A percentile compares a stretch with the other conserved stretches of the same genome.
Evolutionary conservation across 2,329 filamentous ascomycete species (phyloP).

Genomic region (Botryotinia calthae): DNA sequence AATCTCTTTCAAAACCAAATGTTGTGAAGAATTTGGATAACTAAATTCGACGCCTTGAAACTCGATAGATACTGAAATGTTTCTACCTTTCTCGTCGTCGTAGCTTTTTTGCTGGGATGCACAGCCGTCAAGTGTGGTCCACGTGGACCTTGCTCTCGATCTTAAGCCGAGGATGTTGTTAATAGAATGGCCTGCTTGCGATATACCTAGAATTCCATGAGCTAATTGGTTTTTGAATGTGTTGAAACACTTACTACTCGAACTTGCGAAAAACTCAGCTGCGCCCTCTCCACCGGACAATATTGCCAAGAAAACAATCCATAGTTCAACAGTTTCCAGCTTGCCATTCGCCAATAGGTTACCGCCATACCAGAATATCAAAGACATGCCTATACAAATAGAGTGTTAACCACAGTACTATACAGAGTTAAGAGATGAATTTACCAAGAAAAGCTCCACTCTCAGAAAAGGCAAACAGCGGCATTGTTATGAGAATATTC

Average conservation of each 20-base stretch:
- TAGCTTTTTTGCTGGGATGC: background rate
- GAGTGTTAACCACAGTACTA: background rate
- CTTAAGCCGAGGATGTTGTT: background rate
- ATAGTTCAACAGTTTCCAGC: conserved; percentile 79
- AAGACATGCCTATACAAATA: conserved; percentile 57
- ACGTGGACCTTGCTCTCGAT: background rate
- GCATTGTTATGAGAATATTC: conserved; percentile 32
- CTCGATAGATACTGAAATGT: background rate
- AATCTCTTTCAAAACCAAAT: conserved; percentile 57
- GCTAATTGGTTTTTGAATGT: conserved; percentile 45
- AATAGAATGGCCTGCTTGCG: background rate
- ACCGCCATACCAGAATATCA: conserved; percentile 88
- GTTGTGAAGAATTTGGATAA: background rate
- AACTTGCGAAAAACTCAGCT: conserved; percentile 80
- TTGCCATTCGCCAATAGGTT: conserved; percentile 68
- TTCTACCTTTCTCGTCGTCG: background rate
- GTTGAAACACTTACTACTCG: conserved; percentile 48
- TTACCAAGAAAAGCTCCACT: conserved; percentile 34
- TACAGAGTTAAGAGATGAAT: conserved; percentile 59
- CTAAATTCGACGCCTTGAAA: conserved; percentile 1
- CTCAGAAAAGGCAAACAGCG: conserved; percentile 32
- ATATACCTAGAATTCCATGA: background rate
- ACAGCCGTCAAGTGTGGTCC: background rate
- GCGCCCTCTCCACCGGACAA: conserved; percentile 89
- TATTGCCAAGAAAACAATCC: conserved; percentile 79